Conservation (phyloP, 495 filamentous ascomycete species). For the Podospora tetraspora region DNA sequence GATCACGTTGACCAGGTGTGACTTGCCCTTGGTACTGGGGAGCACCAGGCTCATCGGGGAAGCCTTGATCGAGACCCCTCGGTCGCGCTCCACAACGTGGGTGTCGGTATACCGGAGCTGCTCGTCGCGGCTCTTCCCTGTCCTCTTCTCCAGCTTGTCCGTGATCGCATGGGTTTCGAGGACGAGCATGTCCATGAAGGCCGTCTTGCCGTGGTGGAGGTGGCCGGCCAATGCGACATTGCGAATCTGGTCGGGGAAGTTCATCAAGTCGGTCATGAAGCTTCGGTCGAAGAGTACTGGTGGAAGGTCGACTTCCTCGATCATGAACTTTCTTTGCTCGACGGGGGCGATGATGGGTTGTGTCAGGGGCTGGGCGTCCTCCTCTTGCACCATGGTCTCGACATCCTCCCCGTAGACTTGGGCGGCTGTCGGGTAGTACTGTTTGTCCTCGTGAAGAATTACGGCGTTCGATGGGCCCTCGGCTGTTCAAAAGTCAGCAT, state of each 20-base stretch:
- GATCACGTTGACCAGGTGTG: conserved; percentile 90
- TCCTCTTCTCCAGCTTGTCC: conserved; percentile 69
- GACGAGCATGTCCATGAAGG: conserved; percentile 97
- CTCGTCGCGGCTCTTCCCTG: conserved; percentile 77
- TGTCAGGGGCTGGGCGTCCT: conserved; percentile 87
- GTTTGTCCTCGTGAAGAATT: conserved; percentile 95
- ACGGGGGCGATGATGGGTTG: conserved; percentile 93
- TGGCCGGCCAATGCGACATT: conserved; percentile 91
- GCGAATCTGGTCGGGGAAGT: conserved; percentile 86
- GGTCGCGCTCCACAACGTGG: conserved; percentile 79
- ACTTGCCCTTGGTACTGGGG: conserved; percentile 83
- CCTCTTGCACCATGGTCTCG: conserved; percentile 93
- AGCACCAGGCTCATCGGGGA: conserved; percentile 93
- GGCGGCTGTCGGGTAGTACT: conserved; percentile 95
- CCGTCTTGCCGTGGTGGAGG: conserved; percentile 95
- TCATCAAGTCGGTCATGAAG: conserved; percentile 96
- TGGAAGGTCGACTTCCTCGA: conserved; percentile 87
- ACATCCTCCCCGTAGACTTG: conserved; percentile 93
- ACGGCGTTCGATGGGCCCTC: conserved; percentile 97
- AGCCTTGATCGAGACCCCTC: conserved; percentile 89
- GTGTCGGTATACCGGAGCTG: conserved; percentile 92
- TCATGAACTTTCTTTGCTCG: conserved; percentile 88
- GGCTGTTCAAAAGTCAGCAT: conserved; percentile 33
- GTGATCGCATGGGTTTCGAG: conserved; percentile 85
- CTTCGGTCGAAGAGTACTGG: conserved; percentile 74